A percentile compares a stretch with the other conserved stretches of the same genome.
These are phyloP conservation scores for Magnaporthales sp. DNA, from an alignment of 2,329 filamentous ascomycete genomes.

Conservation along the genomic window DNA sequence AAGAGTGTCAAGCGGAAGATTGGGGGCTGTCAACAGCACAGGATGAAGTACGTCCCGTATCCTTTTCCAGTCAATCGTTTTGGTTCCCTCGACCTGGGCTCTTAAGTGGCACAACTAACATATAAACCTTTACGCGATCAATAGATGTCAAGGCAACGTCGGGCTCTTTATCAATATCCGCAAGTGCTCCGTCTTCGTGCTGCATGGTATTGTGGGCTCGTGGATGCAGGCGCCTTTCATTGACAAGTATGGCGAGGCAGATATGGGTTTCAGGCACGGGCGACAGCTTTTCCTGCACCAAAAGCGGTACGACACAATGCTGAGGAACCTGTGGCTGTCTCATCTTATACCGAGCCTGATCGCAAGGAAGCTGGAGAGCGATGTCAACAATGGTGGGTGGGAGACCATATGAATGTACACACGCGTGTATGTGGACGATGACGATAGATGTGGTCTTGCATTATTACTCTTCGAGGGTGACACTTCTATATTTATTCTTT, in stretches of 20 bases:
- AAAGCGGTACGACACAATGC: conserved; percentile 81
- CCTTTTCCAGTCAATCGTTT: neutral
- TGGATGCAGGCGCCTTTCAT: conserved; percentile 88
- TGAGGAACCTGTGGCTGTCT: conserved; percentile 77
- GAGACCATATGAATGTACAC: conserved; percentile 56
- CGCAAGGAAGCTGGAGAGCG: conserved; percentile 80
- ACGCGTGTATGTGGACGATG: neutral
- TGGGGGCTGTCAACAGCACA: conserved; percentile 86
- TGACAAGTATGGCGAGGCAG: conserved; percentile 91
- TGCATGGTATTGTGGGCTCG: conserved; percentile 73
- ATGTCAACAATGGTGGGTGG: conserved; percentile 97
- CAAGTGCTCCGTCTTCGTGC: conserved; percentile 85
- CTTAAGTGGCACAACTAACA: neutral
- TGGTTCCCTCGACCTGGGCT: neutral
- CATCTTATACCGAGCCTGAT: conserved; percentile 86
- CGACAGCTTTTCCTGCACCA: conserved; percentile 90
- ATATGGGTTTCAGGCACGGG: conserved; percentile 79
- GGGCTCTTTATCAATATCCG: conserved; percentile 96
- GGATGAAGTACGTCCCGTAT: conserved; percentile 60
- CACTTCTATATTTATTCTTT: neutral
- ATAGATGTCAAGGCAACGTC: conserved; percentile 76
- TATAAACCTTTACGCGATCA: neutral
- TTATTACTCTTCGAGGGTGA: neutral
- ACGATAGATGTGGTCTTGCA: neutral
- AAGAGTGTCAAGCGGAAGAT: conserved; percentile 34